Evolutionary conservation across 495 filamentous ascomycete genomes (phyloP), one percentile per base, ranked within the genome.

Genomic region (Antarctomyces pellizariae): DNA sequence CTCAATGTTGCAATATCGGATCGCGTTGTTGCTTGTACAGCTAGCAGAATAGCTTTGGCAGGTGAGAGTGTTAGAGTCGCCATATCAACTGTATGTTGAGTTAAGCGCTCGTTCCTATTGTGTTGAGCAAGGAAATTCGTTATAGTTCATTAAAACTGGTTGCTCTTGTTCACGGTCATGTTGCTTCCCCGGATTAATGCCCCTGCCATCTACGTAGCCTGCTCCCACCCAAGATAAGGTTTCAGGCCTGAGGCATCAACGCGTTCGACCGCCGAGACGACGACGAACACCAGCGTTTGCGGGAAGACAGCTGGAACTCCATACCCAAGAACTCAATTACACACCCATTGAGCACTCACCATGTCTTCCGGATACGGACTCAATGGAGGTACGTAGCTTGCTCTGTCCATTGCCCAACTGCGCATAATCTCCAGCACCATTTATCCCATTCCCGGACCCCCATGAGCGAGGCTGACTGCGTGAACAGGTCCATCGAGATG

Each of bases 311-410:
- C 13, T 26, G 7, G 13, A 26, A 13, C 17, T 33, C 31, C 2
- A 33, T 35, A 16, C 22, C 27, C 19, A 15, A 24, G n/a, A 13
- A 21, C 16, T 14, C 26, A 32, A 18, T 29, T 15, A 35, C 18
- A 16, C 4, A 36, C 19, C 19, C 10, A 50, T 33, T 30, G 30
- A 38, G n/a, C 27, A 25, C 25, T 25, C 49, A 66, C 40, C 48
- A 83, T 83, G 75, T 63, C 74, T 54, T 83, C 75, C 37, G 75
- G 75, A 39, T 80, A 69, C 49, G 75, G 75, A 55, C 57, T 78
- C 42, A 64, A 65, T 38, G 75, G 76, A 45, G 76, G 76, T 82
- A 52, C 36, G 74, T 31, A 14, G 7, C 7, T 23, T 22, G n/a
- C n/a, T n/a, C n/a, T n/a, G n/a, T n/a, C n/a, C n/a, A n/a, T n/a